Evolutionary conservation across 306 rosid species (phyloP), one percentile per base, ranked within the genome.

Genomic region (Benincasa hispida): DNA sequence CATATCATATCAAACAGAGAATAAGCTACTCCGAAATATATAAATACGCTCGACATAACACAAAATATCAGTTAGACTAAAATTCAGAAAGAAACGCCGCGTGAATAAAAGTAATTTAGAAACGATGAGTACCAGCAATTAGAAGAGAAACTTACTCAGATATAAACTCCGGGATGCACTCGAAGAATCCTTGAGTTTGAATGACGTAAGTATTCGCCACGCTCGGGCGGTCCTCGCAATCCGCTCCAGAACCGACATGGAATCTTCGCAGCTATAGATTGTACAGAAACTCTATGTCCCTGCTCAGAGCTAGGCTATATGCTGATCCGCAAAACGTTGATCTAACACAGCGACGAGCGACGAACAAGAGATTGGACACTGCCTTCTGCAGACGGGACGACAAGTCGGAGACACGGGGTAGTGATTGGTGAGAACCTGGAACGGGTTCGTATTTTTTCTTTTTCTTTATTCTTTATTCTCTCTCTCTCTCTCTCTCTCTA

Each of bases 101-200:
- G 42, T 34, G 25, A 53, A 27, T 19, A 5, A 59, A 27, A n/a
- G 69, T 47, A 41, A 69, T 9, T 9, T 22, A 35, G 35, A 55
- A 76, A 37, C 62, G 15, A 48, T 30, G 17, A 32, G 51, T 22
- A 13, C 21, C 35, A 69, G 18, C 3, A 42, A 24, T 7, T 5
- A 42, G 37, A 45, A 80, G 59, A 67, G 78, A 42, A 54, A 74
- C 83, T 5, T 85, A 86, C 96, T 57, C 72, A 25, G 74, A 84
- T 67, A 18, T 48, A 76, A 67, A 45, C 84, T 78, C 24, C 65
- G 83, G 2, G 82, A 69, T 22, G 77, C 39, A 39, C 76, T 45
- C n/a, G 67, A 78, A 82, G 80, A 65, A 81, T 85, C 70, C 83
- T 83, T 89, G 91, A 87, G 88, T 90, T 82, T 84, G 18, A 72